Percentiles rank a stretch among this genome's conserved stretches.
Conservation (phyloP, 129 eudicot genomes). For the Ambrosia artemisiifolia region DNA sequence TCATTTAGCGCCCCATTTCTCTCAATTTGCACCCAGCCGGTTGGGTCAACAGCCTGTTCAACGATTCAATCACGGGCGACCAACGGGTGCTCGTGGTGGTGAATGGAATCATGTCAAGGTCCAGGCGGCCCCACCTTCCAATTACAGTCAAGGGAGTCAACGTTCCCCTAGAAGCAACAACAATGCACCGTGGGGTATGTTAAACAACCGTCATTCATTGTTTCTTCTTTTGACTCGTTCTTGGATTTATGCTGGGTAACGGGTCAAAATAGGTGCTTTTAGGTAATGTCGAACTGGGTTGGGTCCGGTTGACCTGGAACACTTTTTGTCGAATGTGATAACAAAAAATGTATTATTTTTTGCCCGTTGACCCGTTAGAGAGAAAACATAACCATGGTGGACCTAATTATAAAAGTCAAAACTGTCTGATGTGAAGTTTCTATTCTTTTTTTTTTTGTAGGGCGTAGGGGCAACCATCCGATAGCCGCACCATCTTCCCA, state of each 20-base stretch:
- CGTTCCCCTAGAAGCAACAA: constrained; percentile 60
- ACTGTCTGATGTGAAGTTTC: constrained; percentile 7
- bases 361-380: background rate
- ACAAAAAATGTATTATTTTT: background rate
- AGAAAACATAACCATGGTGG: background rate
- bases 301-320: background rate
- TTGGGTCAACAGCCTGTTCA: constrained; percentile 76
- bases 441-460: constrained; percentile 36
- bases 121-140: constrained; percentile 47
- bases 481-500: constrained; percentile 57
- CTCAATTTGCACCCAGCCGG: constrained; percentile 73
- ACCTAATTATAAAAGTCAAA: background rate
- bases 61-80: constrained; percentile 58
- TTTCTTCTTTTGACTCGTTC: background rate
- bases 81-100: constrained; percentile 48
- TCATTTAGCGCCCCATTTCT: constrained; percentile 48
- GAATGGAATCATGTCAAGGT: constrained; percentile 65
- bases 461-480: constrained; percentile 70
- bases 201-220: background rate
- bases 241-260: background rate
- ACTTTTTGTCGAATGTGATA: background rate
- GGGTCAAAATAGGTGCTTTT: background rate
- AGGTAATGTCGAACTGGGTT: background rate
- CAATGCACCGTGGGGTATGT: constrained; percentile 66
- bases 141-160: constrained; percentile 59